Conservation (phyloP, 164 flowering plant genomes). For the Sextonia rubra region DNA sequence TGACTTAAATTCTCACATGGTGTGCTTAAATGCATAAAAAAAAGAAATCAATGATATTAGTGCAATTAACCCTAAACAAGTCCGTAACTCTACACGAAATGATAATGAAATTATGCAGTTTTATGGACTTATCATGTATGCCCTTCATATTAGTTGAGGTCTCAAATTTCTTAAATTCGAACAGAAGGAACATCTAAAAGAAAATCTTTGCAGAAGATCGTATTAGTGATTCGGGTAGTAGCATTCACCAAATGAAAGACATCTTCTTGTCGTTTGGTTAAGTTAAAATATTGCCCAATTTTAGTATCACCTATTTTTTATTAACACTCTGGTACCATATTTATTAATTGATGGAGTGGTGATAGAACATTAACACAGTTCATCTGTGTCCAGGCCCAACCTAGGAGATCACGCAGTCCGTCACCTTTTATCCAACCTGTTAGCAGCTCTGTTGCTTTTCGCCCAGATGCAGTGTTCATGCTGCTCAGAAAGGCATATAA, state of each 20-base stretch:
- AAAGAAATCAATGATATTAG: no score
- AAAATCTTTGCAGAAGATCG: background rate
- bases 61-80: no score
- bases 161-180: background rate
- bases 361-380: background rate
- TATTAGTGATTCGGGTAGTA: background rate
- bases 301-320: background rate
- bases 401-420: conserved; percentile 62
- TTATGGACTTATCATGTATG: no score
- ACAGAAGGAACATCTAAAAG: no score
- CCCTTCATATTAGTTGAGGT: background rate
- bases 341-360: background rate
- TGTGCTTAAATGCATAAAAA: no score
- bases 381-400: conserved; percentile 35
- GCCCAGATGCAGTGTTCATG: conserved; percentile 59
- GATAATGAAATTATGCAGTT: no score
- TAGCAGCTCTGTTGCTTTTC: conserved; percentile 56
- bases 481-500: conserved; percentile 74
- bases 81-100: no score
- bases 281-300: background rate
- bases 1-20: no score
- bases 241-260: background rate
- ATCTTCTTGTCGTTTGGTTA: background rate
- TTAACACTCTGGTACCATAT: background rate
- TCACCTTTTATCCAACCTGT: conserved; percentile 39